Conservation (phyloP, 768 basidiomycete genomes). For the Trametopsis cervina region DNA sequence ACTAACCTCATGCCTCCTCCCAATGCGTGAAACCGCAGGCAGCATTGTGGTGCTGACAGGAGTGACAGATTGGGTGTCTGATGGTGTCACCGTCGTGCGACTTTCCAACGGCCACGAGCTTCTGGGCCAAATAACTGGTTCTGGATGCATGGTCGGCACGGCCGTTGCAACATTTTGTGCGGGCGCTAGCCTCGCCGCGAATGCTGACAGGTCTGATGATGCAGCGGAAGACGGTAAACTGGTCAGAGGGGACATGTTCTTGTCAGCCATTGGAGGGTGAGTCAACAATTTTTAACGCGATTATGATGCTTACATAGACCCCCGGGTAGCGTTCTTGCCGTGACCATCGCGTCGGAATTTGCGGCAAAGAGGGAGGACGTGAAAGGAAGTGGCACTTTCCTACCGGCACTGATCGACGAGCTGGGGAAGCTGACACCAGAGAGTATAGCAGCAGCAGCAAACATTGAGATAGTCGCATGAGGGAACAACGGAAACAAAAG, state of each 20-base stretch:
- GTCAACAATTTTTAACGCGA: too few species aligned
- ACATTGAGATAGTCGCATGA: slow-evolving; percentile 16
- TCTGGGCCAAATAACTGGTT: slow-evolving; percentile 80
- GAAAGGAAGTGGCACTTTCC: slow-evolving; percentile 56
- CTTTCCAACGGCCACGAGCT: slow-evolving; percentile 68
- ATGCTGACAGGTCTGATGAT: slow-evolving; percentile 17
- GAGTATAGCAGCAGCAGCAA: slow-evolving; percentile 23
- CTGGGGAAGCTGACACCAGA: slow-evolving; percentile 38
- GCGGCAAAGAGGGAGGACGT: slow-evolving; percentile 48
- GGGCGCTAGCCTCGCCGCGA: slow-evolving; percentile 43
- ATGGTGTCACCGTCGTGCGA: slow-evolving; percentile 63
- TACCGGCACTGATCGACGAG: slow-evolving; percentile 61
- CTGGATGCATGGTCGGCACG: slow-evolving; percentile 80
- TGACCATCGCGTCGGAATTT: slow-evolving; percentile 55
- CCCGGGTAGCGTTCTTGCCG: slow-evolving; percentile 38
- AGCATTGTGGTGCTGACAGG: slow-evolving; percentile 82
- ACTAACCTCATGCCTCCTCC: too few species aligned
- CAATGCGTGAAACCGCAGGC: too few species aligned
- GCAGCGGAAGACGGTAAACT: slow-evolving; percentile 33
- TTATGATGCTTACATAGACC: slow-evolving; percentile 1
- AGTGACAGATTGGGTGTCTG: slow-evolving; percentile 73
- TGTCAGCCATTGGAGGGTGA: slow-evolving; percentile 73
- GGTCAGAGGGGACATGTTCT: slow-evolving; percentile 71
- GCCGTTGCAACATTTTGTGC: slow-evolving; percentile 78
- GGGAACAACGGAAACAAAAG: neutral